Base-by-base conservation (phyloP, 75 land plant genomes). In the Ceratopteris richardii region DNA sequence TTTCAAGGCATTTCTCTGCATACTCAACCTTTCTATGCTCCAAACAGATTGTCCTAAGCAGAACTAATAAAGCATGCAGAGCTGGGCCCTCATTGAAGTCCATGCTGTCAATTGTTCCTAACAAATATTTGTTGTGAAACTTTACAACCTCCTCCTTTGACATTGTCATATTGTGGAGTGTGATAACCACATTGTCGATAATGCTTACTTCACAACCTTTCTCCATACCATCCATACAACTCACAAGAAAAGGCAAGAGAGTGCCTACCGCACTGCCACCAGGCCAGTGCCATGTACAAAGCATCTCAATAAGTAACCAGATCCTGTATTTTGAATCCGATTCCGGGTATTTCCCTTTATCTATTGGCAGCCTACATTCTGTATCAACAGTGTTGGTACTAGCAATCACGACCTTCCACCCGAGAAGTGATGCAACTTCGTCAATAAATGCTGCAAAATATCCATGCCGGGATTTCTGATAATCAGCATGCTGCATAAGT, bases 211-310 rank as follows among this genome's bases (percentile, higher is more conserved):
- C 26, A 44, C 54, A 19, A 53, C 64, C 41, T 39, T 21, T 60
- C 29, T 51, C 41, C 10, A 17, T 39, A 43, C 1, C 39, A 57
- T 72, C 69, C 17, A 77, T 79, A 74, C 68, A 80, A n/a, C 56
- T 51, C 36, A 54, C 26, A 40, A 95, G 47, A 27, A 69, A 76
- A n/a, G 91, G 82, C 20, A 90, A 33, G 47, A 90, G 70, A 61
- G 84, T 74, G 24, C 39, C 27, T 31, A 46, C 9, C 29, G 77
- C 96, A 74, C 61, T 71, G 27, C 96, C 85, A 7, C 86, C 86
- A 52, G 74, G 68, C 96, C 92, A 95, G 37, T 74, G 69, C 99
- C 92, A 90, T 44, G 89, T 78, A 73, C 99, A 95, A 25, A 95
- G 74, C 20, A 95, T 46, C 71, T 95, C 99, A 62, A 77, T 71